Evolutionary conservation across 352 stramenopile species (phyloP), one percentile per base, ranked within the genome.

Genomic region (Pythium pyrilobum): DNA sequence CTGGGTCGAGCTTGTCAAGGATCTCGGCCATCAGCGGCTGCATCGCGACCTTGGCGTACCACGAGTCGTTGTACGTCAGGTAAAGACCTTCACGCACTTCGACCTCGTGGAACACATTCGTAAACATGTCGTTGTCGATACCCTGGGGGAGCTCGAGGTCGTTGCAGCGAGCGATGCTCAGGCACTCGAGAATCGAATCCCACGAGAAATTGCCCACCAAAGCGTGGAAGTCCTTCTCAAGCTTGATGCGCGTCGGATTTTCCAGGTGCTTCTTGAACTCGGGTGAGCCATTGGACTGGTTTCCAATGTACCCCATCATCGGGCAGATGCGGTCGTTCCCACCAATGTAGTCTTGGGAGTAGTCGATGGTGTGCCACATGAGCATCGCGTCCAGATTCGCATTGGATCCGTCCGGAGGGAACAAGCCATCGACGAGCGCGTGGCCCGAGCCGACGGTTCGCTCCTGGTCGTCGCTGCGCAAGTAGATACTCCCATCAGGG

Each of bases 391-490:
- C 69, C 41, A 90, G 64, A 18, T 61, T 56, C 12, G 71, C 78
- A 37, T 72, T 61, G 15, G 60, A 66, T 9, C 55, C 64, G 20
- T 92, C 75, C 16, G 69, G 68, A 28, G 84, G 81, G 53, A 95
- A 95, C 16, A 95, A 34, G 2, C 78, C 79, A 36, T 95, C 81
- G 18, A 95, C 66, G 24, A 95, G 56, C 4, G 79, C 77, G 59
- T 94, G 83, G 12, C 83, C 83, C n/a, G 83, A 94, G 5, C 83
- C 83, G 5, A 94, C 56, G 12, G 83, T 94, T 11, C 83, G 75
- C 55, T 94, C 83, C 62, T 94, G 69, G 55, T 94, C 83, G 42
- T 94, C 83, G 56, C 81, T 92, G 20, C 82, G 80, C n/a, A 93
- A 68, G 53, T 85, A 87, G 59, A 93, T 83, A 16, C 77, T 67